Percentiles rank a stretch among this genome's conserved stretches.
These are phyloP conservation scores for Dactylellina parvicollis DNA, from an alignment of 2,329 filamentous ascomycete species.

Conservation along the genomic window DNA sequence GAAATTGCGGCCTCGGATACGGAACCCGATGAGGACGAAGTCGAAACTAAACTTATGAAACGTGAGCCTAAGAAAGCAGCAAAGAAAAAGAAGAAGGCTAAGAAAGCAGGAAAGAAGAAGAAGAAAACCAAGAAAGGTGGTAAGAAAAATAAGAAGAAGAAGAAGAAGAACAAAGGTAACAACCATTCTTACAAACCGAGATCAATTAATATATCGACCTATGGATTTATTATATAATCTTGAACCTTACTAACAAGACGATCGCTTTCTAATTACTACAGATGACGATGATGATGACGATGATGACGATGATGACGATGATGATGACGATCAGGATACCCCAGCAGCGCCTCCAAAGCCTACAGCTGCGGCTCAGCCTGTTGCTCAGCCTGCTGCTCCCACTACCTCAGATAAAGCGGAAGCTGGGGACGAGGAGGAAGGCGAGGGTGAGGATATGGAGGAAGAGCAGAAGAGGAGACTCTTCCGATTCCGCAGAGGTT, in stretches of 20 bases:
- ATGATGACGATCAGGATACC: too few species aligned
- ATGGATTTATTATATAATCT: too few species aligned
- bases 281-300: neutral
- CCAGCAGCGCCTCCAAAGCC: too few species aligned
- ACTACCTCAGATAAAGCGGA: neutral
- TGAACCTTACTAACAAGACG: too few species aligned
- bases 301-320: too few species aligned
- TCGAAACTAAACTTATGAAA: neutral
- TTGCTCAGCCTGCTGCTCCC: too few species aligned
- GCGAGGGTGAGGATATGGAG: neutral
- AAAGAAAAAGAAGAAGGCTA: neutral
- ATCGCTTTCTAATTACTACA: neutral
- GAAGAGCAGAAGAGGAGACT: neutral
- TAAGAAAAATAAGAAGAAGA: too few species aligned
- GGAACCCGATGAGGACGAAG: neutral
- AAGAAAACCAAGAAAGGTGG: constrained; percentile 3
- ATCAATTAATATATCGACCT: too few species aligned
- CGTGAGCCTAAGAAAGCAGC: neutral
- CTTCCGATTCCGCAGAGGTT: neutral
- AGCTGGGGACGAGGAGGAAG: neutral
- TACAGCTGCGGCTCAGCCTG: too few species aligned
- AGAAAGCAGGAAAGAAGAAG: neutral
- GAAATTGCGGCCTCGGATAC: too few species aligned
- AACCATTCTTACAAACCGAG: too few species aligned
- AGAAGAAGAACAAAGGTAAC: too few species aligned